Evolutionary conservation across 2,329 filamentous ascomycete species (phyloP), one percentile per base, ranked within the genome.

Genomic region (Exserohilum rostratum): DNA sequence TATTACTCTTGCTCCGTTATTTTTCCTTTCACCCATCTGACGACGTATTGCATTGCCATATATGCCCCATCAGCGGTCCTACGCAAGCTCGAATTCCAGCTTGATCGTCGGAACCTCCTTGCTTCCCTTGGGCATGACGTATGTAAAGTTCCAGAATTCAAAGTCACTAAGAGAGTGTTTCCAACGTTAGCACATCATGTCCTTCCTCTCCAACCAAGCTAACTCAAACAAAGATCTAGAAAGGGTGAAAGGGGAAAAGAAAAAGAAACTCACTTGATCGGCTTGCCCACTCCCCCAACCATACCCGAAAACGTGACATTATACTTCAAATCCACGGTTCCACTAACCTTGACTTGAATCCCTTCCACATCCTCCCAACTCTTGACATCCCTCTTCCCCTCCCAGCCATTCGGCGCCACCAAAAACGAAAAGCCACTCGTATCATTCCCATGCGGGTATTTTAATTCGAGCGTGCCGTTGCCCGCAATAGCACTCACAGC

Each of bases 401-500:
- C 56, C 61, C 64, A 67, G 6, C 82, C 80, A 2, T 81, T 80
- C 0, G 78, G 68, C 4, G 66, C 79, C 0, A 85, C 77, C 2
- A 83, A 60, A 20, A 86, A 77, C 1, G 76, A 79, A 64, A 86
- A 86, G 13, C 78, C 70, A 20, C 80, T 83, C 3, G 71, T 72
- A 0, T 73, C 64, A 38, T 80, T 83, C 1, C 83, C 84, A 12
- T 72, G 59, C 0, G 85, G 85, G 57, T 87, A 87, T 0, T 79
- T 78, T 2, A 87, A 66, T 10, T 77, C 78, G 6, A 88, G 70
- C 0, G 79, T 59, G 2, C 53, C 53, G 11, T 65, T 58, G 1
- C 62, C 58, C 0, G 64, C 70, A 5, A 49, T 44, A 10, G 62
- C 71, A 35, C 57, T 46, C 11, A 74, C 45, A 3, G 66, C 65